These are phyloP conservation scores for Withania somnifera DNA, from an alignment of 305 asterid species.

Conservation along the genomic window DNA sequence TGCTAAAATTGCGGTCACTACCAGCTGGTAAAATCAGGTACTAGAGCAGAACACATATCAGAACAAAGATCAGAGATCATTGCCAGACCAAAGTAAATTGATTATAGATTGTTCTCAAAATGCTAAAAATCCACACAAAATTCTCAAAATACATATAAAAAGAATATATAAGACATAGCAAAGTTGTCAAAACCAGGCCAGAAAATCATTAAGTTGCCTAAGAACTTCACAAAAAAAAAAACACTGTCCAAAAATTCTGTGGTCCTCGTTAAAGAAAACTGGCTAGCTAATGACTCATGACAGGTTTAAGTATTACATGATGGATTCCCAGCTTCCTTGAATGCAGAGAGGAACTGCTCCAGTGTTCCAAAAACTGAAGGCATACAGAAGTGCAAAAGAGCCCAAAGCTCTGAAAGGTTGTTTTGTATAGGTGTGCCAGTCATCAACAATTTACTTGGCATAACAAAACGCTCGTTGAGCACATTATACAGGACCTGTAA, in stretches of 20 bases:
- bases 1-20: background rate
- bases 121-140: background rate
- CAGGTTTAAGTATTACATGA: constrained; percentile 31
- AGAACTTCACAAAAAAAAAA: background rate
- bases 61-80: background rate
- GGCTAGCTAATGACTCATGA: background rate
- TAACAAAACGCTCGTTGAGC: constrained; percentile 52
- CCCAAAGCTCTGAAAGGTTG: constrained; percentile 91
- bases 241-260: background rate
- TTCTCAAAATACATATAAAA: background rate
- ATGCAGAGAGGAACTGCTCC: constrained; percentile 64
- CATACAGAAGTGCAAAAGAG: constrained; percentile 82
- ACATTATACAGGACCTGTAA: constrained; percentile 68
- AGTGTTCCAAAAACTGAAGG: constrained; percentile 64
- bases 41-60: background rate
- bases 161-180: background rate
- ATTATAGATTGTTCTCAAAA: background rate
- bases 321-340: constrained; percentile 89
- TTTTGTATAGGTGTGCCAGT: constrained; percentile 98
- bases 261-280: background rate
- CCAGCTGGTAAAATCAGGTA: background rate
- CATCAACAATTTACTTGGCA: constrained; percentile 88
- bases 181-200: background rate
- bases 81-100: background rate
- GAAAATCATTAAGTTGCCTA: background rate